Evolutionary conservation across 176 grass and related monocot genomes (phyloP).

Genomic region (Zoysia japonica): DNA sequence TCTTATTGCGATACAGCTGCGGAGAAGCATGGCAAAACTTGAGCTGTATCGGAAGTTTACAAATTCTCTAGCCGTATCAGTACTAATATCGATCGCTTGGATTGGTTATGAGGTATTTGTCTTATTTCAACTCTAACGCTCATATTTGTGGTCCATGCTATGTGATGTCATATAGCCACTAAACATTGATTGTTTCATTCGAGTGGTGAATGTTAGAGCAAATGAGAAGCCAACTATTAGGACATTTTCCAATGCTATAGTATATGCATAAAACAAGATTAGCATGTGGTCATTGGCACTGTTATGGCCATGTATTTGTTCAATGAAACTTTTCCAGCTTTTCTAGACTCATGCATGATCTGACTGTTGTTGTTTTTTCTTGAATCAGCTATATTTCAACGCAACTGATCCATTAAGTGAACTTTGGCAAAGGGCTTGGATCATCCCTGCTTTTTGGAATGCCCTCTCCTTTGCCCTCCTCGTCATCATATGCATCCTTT

Average conservation of each 20-base stretch:
- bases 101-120: constrained; percentile 96
- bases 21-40: constrained; percentile 95
- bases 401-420: constrained; percentile 96
- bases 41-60: constrained; percentile 97
- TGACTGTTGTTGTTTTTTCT: constrained; percentile 18
- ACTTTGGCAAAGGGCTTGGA: constrained; percentile 96
- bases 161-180: constrained; percentile 18
- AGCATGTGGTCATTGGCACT: not conserved
- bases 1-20: constrained; percentile 56
- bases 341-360: constrained; percentile 25
- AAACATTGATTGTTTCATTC: constrained; percentile 4
- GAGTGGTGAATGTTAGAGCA: constrained; percentile 17
- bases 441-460: constrained; percentile 95
- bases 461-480: constrained; percentile 86
- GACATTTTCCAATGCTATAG: constrained; percentile 2
- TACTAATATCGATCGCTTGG: constrained; percentile 96
- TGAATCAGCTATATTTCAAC: constrained; percentile 96
- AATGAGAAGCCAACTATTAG: not conserved
- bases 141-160: not conserved
- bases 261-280: constrained; percentile 20
- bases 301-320: constrained; percentile 9
- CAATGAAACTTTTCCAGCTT: not conserved
- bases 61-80: constrained; percentile 81
- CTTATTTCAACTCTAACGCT: constrained; percentile 27
- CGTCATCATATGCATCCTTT: constrained; percentile 78